These are phyloP conservation scores for Ascochyta koolunga DNA, from an alignment of 2,329 filamentous ascomycete genomes.

Conservation along the genomic window DNA sequence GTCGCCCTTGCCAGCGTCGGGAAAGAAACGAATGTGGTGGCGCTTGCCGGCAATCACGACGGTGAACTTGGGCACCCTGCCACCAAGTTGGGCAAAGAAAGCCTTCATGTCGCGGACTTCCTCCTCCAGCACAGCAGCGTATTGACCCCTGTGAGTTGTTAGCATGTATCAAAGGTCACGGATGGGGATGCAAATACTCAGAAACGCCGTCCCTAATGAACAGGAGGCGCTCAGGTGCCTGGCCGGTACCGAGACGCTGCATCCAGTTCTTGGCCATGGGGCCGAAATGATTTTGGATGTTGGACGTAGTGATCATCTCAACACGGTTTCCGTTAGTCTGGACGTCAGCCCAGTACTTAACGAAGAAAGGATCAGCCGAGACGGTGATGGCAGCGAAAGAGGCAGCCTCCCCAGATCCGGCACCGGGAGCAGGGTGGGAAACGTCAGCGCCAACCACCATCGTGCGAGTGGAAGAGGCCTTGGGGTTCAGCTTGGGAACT, in stretches of 20 bases:
- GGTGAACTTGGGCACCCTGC: slow-evolving; percentile 69
- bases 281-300: slow-evolving; percentile 69
- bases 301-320: slow-evolving; percentile 76
- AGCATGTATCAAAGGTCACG: not conserved
- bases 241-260: slow-evolving; percentile 58
- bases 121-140: slow-evolving; percentile 75
- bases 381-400: slow-evolving; percentile 90
- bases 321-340: slow-evolving; percentile 83
- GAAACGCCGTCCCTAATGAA: slow-evolving; percentile 94
- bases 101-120: slow-evolving; percentile 76
- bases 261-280: slow-evolving; percentile 71
- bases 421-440: slow-evolving; percentile 75
- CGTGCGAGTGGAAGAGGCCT: slow-evolving; percentile 53
- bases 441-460: slow-evolving; percentile 93
- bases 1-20: slow-evolving; percentile 67
- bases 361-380: slow-evolving; percentile 72
- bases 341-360: slow-evolving; percentile 78
- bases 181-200: slow-evolving; percentile 52
- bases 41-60: slow-evolving; percentile 91
- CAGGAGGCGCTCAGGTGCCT: slow-evolving; percentile 74
- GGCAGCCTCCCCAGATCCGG: slow-evolving; percentile 51
- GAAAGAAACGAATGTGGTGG: slow-evolving; percentile 93
- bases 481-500: slow-evolving; percentile 19
- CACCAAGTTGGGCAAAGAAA: slow-evolving; percentile 55
- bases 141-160: slow-evolving; percentile 72